Percentiles rank a stretch among this genome's conserved stretches.
phyloP scores from a whole-genome alignment of 495 filamentous ascomycete species.

The Aspergillus conjunctus region DNA sequence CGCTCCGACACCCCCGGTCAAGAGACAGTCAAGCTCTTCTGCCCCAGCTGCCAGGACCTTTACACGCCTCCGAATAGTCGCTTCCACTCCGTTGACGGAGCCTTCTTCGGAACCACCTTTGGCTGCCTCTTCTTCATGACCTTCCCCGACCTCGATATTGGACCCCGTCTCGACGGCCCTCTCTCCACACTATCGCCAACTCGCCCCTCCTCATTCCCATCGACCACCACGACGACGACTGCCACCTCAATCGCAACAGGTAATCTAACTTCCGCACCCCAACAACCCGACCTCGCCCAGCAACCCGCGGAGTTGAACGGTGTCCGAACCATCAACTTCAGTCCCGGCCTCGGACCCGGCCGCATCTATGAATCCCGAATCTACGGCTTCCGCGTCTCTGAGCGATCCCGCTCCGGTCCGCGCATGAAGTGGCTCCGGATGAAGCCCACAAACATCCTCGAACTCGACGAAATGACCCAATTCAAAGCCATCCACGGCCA shows the following conservation, averaged over 20 bases:
- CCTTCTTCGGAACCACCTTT: constrained; percentile 97
- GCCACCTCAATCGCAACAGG: constrained; percentile 29
- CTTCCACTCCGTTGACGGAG: constrained; percentile 96
- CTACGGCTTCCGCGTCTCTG: constrained; percentile 93
- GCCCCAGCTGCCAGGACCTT: constrained; percentile 92
- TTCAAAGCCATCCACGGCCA: constrained; percentile 45
- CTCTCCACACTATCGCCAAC: constrained; percentile 27
- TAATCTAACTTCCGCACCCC: constrained; percentile 25
- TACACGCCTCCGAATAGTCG: constrained; percentile 97
- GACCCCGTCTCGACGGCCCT: constrained; percentile 34
- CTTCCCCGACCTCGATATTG: constrained; percentile 90
- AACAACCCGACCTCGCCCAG: constrained; percentile 37
- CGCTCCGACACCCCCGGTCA: constrained; percentile 91
- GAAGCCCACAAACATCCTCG: constrained; percentile 74
- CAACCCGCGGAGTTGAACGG: constrained; percentile 77
- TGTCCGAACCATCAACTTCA: constrained; percentile 77
- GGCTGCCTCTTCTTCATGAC: constrained; percentile 95
- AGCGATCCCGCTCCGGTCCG: constrained; percentile 81
- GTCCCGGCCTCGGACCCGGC: constrained; percentile 78
- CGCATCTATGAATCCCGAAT: constrained; percentile 93
- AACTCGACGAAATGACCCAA: constrained; percentile 76
- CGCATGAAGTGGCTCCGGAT: constrained; percentile 95
- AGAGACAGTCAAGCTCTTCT: constrained; percentile 98
- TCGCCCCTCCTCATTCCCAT: constrained; percentile 37
- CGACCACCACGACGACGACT: constrained; percentile 18